Evolutionary conservation across 1,139 yeast genomes (phyloP).

Genomic region (Pichia sp.): DNA sequence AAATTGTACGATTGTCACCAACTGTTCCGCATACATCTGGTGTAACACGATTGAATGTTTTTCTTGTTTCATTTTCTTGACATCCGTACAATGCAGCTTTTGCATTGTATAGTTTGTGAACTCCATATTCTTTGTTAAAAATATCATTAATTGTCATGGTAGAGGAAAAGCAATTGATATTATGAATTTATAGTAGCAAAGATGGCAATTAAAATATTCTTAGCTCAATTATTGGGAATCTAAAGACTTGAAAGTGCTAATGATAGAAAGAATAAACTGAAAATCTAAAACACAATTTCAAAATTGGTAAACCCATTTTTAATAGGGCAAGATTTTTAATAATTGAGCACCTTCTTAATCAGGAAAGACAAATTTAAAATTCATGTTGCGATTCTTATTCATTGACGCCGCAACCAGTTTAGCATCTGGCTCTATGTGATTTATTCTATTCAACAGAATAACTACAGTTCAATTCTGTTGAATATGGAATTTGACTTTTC

Average conservation of each 20-base stretch:
- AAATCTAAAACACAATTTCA: neutral
- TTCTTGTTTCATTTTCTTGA: neutral
- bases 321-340: neutral
- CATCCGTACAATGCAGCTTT: neutral
- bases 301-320: neutral
- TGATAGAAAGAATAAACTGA: neutral
- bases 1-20: constrained; percentile 7
- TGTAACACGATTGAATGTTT: neutral
- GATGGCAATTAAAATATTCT: neutral
- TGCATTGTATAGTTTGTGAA: constrained; percentile 3
- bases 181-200: neutral
- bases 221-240: neutral
- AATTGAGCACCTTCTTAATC: neutral
- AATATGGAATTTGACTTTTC: constrained; percentile 85
- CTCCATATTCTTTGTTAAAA: constrained; percentile 5
- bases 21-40: constrained; percentile 1
- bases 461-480: neutral
- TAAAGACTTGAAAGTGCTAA: neutral
- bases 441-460: neutral
- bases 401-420: neutral
- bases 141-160: constrained; percentile 4
- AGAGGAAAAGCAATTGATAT: neutral
- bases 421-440: too few species aligned
- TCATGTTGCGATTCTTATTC: neutral
- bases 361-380: neutral